phyloP scores from a whole-genome alignment of 805 yeast genomes.

The Saccharomyces eubayanus region DNA sequence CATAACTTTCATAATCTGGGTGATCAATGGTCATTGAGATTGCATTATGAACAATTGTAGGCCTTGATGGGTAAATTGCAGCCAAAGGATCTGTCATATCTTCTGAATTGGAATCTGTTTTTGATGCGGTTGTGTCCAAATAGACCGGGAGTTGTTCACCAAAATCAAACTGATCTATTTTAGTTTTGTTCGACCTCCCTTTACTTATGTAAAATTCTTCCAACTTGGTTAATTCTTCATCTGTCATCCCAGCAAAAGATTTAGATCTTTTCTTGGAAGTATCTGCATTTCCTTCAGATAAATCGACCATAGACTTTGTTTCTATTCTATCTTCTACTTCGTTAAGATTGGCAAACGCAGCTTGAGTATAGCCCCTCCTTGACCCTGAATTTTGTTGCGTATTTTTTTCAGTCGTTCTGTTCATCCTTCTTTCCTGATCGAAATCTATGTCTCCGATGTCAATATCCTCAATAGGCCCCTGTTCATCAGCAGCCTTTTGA shows the following conservation, averaged over 20 bases:
- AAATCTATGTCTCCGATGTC: slow-evolving; percentile 20
- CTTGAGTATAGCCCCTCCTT: slow-evolving; percentile 24
- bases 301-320: neutral
- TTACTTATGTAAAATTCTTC: slow-evolving; percentile 23
- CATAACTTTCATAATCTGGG: slow-evolving; percentile 11
- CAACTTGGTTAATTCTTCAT: slow-evolving; percentile 24
- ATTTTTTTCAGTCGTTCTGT: slow-evolving; percentile 18
- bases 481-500: slow-evolving; percentile 11
- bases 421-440: slow-evolving; percentile 14
- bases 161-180: slow-evolving; percentile 26
- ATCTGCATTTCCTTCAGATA: neutral
- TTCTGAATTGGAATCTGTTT: neutral
- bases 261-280: slow-evolving; percentile 11
- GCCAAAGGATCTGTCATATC: slow-evolving; percentile 16
- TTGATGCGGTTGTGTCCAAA: slow-evolving; percentile 5
- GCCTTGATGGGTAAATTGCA: slow-evolving; percentile 30
- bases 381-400: slow-evolving; percentile 29
- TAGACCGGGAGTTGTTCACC: slow-evolving; percentile 20
- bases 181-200: slow-evolving; percentile 18
- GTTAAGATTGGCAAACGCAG: slow-evolving; percentile 27
- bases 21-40: slow-evolving; percentile 20
- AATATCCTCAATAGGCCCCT: slow-evolving; percentile 11
- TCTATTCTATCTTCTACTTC: slow-evolving; percentile 29
- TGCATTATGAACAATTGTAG: slow-evolving; percentile 25
- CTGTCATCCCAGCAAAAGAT: slow-evolving; percentile 29